Evolutionary conservation across 257 asterid genomes (phyloP), one percentile per base, ranked within the genome.

Genomic region (Hygrophila difformis): DNA sequence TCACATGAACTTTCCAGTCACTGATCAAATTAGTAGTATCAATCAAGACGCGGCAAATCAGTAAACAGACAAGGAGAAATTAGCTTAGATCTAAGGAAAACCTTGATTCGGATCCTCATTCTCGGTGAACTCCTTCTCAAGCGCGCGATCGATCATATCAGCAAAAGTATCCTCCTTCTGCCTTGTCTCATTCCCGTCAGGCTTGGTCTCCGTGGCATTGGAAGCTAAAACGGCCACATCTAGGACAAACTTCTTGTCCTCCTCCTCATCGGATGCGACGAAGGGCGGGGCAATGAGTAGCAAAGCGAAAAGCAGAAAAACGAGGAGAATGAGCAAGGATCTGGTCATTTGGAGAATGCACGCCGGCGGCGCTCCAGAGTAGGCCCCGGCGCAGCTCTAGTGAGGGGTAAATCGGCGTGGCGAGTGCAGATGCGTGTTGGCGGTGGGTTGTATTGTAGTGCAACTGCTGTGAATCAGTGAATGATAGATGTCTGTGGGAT

Each of bases 91-190:
- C 84, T 55, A 60, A 35, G 12, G 26, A 66, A 35, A 58, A 91
- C 96, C 96, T 82, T 86, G 75, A 34, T 57, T 78, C 66, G 70
- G 92, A 74, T 86, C 93, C 55, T 79, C 95, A 59, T 66, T 86
- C 74, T 91, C 99, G 28, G 82, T 67, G 62, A 91, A 91, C 69
- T 91, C 99, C 67, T 86, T 86, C 66, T 81, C 87, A 15, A 91
- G 77, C 18, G 99, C 99, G 33, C 89, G 94, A 80, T 82, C 96
- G 53, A 86, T 82, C 82, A 91, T 86, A 57, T 80, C 96, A 41
- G 99, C 96, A 31, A 91, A 80, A 8, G 92, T 91, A 16, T 79
- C 86, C 69, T 82, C 94, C 66, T 75, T 82, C 20, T 63, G 59
- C 51, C 43, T 54, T 31, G 81, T 71, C 63, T 15, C 50, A 20